These are phyloP conservation scores for Hypomontagnella monticulosa DNA, from an alignment of 495 filamentous ascomycete genomes.

Conservation along the genomic window DNA sequence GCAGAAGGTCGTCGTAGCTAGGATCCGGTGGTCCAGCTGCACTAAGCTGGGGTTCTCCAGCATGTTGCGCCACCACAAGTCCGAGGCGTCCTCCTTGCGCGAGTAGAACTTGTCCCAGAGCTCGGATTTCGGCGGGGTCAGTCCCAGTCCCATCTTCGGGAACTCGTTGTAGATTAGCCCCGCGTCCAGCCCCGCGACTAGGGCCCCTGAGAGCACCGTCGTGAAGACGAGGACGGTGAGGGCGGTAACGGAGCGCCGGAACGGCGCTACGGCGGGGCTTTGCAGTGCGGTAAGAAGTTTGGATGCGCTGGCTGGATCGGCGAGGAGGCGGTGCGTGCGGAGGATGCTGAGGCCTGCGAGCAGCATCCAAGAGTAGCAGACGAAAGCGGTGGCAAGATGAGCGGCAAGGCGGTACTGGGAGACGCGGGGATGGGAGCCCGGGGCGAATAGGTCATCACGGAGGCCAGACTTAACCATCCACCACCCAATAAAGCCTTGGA, in stretches of 20 bases:
- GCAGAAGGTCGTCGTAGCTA: constrained; percentile 89
- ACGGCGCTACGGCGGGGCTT: constrained; percentile 70
- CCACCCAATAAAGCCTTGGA: constrained; percentile 96
- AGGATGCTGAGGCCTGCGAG: constrained; percentile 89
- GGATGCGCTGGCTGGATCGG: constrained; percentile 65
- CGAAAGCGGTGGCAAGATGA: constrained; percentile 88
- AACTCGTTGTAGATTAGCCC: constrained; percentile 99
- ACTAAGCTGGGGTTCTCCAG: constrained; percentile 95
- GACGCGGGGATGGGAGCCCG: constrained; percentile 89
- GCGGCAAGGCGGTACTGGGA: constrained; percentile 92
- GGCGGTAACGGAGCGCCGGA: constrained; percentile 77
- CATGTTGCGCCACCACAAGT: constrained; percentile 95
- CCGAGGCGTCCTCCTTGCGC: constrained; percentile 74
- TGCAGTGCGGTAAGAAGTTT: constrained; percentile 67
- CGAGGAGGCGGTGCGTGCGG: constrained; percentile 73
- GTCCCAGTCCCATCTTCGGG: constrained; percentile 88
- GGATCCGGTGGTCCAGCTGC: constrained; percentile 93
- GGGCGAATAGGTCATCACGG: constrained; percentile 92
- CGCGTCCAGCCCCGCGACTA: constrained; percentile 94
- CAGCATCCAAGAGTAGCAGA: constrained; percentile 92
- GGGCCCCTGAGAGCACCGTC: constrained; percentile 90
- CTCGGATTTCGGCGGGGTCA: constrained; percentile 81
- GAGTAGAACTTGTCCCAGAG: constrained; percentile 88
- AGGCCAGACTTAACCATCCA: constrained; percentile 99
- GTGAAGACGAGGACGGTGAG: constrained; percentile 81